These are phyloP conservation scores for Blastocystis hominis DNA, from an alignment of 352 stramenopile species.

Conservation along the genomic window DNA sequence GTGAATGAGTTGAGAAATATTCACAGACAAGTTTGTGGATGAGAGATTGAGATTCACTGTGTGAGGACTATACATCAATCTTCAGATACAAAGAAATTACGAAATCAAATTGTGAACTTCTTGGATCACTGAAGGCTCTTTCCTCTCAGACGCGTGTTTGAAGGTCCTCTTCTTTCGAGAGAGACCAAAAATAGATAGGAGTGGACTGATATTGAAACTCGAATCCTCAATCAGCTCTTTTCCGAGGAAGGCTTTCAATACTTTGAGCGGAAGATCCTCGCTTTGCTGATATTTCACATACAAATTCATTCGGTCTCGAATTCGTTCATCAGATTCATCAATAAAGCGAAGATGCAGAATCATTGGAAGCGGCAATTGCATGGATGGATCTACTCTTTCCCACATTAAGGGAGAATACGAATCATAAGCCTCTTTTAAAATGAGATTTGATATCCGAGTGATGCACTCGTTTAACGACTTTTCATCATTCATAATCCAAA, in stretches of 20 bases:
- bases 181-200: background rate
- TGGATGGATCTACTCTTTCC: background rate
- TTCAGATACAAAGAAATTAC: background rate
- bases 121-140: background rate
- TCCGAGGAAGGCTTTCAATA: background rate
- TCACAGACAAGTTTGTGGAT: background rate
- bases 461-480: background rate
- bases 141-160: background rate
- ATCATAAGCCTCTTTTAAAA: background rate
- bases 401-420: background rate
- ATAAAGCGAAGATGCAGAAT: background rate
- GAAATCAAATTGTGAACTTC: background rate
- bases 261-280: background rate
- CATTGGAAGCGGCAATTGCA: background rate
- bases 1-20: background rate
- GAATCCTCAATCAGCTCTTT: background rate
- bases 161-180: background rate
- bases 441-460: background rate
- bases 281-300: background rate
- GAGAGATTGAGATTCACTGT: constrained; percentile 26
- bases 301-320: background rate
- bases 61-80: background rate
- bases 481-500: background rate
- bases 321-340: background rate
- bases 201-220: background rate